Base-by-base conservation (phyloP, 768 basidiomycete species). In the Rhizopogon rudus region DNA sequence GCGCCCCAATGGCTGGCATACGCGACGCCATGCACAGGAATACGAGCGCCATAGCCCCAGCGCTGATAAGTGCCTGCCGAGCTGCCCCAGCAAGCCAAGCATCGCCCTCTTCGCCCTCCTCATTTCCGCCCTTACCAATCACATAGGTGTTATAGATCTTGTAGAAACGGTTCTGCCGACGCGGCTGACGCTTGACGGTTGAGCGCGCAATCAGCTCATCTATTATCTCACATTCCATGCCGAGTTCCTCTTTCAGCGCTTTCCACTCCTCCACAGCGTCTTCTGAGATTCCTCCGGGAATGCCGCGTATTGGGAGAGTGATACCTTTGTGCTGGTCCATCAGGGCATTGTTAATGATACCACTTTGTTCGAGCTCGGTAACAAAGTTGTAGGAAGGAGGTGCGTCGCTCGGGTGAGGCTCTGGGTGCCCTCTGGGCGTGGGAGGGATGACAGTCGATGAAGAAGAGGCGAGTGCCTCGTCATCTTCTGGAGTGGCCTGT, bases 121-220 rank as follows among this genome's bases (percentile, higher is more conserved):
- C 59, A 13, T 51, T 49, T 17, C 58, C 53, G 50, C 49, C 65
- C 20, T 70, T 70, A 17, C 77, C 75, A 56, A 79, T 78, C 39
- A 81, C 75, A 55, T 81, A 81, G 25, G 88, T 91, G 69, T 92
- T 92, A 69, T 92, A 91, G 65, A 92, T 88, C 69, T 91, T 92
- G 73, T 88, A 92, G 67, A 92, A 91, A 49, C 84, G 77, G 48
- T 76, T 77, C 45, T 75, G 72, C 12, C 77, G 73, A 52, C 64
- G 55, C 1, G 64, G 65, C 20, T 71, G 69, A 16, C 68, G 67
- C 59, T 65, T 70, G 14, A 62, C 51, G 20, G 68, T 66, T 3
- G 79, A 75, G 55, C 72, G 72, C 42, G 73, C 81, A 53, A 93
- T 74, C 51, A 86, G 71, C 67, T 85, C 82, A 67, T 93, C 90